Base-by-base conservation (phyloP, 495 filamentous ascomycete species). In the Glonium stellatum region DNA sequence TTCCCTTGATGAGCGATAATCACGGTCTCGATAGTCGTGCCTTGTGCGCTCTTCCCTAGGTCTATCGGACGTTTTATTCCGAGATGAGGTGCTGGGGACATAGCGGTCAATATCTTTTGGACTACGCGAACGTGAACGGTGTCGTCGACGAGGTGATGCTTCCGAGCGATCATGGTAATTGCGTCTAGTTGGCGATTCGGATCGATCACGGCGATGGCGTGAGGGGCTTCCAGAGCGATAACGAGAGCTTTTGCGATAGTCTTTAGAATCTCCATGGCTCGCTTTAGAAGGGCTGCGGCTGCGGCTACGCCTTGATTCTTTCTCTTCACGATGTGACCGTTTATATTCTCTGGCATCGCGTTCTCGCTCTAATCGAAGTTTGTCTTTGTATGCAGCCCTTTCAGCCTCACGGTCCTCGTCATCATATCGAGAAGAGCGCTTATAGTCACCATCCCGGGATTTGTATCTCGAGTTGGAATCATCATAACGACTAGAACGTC, bases 21-120 rank as follows among this genome's bases (percentile, higher is more conserved):
- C 64, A 19, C 55, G 27, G 36, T 61, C 62, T n/a, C 53, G 6
- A n/a, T 62, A 59, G 4, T 63, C 46, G 35, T 64, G 65, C 27
- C 65, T 41, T 12, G 50, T 42, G 1, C 41, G 19, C 3, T 48
- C 55, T n/a, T 57, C 41, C n/a, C 41, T n/a, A 44, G 12, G 39
- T 18, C 39, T 44, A 9, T 25, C 21, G 3, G 48, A 51, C 25
- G 48, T 51, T 47, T 59, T 59, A 11, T 18, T 31, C 12, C 57
- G 57, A 5, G 31, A 49, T 23, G 57, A 59, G 0, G 19, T 51
- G 19, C 25, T 52, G 5, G 57, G 57, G 13, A 59, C 57, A 31
- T 59, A 59, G 12, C 57, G 49, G 27, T 59, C 57, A 54, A 59
- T 59, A 23, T 59, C 57, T 44, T 36, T 39, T 13, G 57, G 46